Evolutionary conservation across 164 flowering plant species (phyloP), one percentile per base, ranked within the genome.

Genomic region (Hamamelis virginiana): DNA sequence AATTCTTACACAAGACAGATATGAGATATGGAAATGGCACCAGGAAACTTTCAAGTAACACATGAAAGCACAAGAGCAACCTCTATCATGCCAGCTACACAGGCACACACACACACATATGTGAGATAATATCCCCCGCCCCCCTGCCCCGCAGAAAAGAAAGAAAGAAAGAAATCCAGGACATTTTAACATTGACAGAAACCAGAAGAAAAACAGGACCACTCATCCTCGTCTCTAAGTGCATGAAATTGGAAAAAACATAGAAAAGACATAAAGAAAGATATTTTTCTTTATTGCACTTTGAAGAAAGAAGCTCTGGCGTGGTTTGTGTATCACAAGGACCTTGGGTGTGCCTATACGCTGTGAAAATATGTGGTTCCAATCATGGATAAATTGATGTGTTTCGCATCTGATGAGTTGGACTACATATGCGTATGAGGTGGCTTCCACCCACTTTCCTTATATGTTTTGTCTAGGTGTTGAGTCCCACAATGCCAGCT

Each of bases 361-460:
- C n/a, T n/a, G n/a, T n/a, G n/a, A n/a, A n/a, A n/a, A n/a, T n/a
- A n/a, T n/a, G n/a, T n/a, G n/a, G 61, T 15, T 15, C 61, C 51
- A 60, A 60, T 12, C 66, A 66, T 48, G 56, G 62, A 56, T 28
- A 46, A 63, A 55, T 25, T 62, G 71, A 67, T 62, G 52, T 62
- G 11, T 62, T 55, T 28, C 67, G 62, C 59, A 63, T 62, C 70
- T 63, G 44, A 70, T 55, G 67, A 63, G 68, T 25, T 64, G 28
- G 56, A 57, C 22, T n/a, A 16, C 61, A 62, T 62, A 53, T 63
- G 62, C 38, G 48, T 38, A 33, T 52, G 66, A 72, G 75, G 70
- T 66, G 75, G 70, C 38, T 72, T 72, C 66, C 65, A 72, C 61
- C 66, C 65, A 72, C 61, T 59, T 33, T 69, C 43, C 25, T 22